These are phyloP conservation scores for Anisodus tanguticus DNA, from an alignment of 257 asterid genomes.

Conservation along the genomic window DNA sequence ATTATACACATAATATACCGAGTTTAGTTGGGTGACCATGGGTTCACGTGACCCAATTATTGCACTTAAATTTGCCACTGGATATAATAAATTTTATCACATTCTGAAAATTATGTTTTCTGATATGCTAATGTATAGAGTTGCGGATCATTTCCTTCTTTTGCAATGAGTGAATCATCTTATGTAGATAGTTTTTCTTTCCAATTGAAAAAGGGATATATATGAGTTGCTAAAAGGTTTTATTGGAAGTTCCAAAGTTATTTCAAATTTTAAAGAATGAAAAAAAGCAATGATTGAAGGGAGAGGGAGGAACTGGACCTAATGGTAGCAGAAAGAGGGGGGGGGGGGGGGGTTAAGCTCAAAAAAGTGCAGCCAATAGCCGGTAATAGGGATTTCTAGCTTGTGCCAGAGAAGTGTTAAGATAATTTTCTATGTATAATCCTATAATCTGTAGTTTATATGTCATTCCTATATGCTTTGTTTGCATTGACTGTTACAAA, in stretches of 20 bases:
- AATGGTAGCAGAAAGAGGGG: background rate
- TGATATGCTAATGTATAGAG: conserved; percentile 10
- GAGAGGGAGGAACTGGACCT: background rate
- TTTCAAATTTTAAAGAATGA: background rate
- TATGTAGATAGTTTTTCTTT: background rate
- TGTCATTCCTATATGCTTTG: background rate
- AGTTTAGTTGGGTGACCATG: too few species aligned
- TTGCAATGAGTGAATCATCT: conserved; percentile 17
- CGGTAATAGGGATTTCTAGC: conserved; percentile 21
- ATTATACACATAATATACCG: too few species aligned
- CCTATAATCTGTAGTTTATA: background rate
- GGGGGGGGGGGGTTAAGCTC: background rate
- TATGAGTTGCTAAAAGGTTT: background rate
- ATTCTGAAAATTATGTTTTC: background rate
- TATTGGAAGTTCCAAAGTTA: background rate
- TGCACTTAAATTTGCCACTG: too few species aligned
- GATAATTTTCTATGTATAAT: background rate
- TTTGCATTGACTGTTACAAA: background rate
- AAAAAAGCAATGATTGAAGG: background rate
- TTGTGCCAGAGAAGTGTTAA: background rate
- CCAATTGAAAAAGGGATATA: background rate
- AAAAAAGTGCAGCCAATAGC: background rate
- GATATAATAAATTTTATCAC: background rate
- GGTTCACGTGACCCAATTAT: too few species aligned
- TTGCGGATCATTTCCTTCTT: conserved; percentile 14